Base-by-base conservation (phyloP, 345 rosid species). In the Arabidopsis arenosa region DNA sequence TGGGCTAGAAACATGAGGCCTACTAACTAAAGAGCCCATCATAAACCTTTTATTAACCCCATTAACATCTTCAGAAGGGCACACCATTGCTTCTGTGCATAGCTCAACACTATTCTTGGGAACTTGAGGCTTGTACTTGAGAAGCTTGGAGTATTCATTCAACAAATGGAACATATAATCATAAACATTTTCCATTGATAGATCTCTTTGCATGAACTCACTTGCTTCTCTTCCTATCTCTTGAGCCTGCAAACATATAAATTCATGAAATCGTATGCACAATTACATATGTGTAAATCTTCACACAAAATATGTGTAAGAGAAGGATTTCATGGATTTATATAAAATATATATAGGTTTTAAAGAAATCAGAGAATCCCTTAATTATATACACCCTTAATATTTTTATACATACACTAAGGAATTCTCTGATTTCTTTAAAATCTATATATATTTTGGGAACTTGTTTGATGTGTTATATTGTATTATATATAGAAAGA, bases 151-250 rank as follows among this genome's bases (percentile, higher is more conserved):
- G 76, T 89, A 91, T 80, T 89, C 90, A 35, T 77, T 89, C 71
- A 91, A 71, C 71, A 85, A 63, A 74, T 89, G 97, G 69, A 82
- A 88, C 95, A 91, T 89, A 81, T 91, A 91, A 58, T 86, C 95
- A 39, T 89, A 87, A 14, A 87, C 87, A 59, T 82, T 62, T 9
- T 89, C 88, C 89, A 87, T 91, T 75, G 84, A 89, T 70, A 89
- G 28, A 28, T 86, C 85, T 60, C 85, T 84, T 47, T 77, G 78
- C 70, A 85, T 78, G 80, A 91, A 89, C 7, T 75, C 74, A 61
- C 90, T 86, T 14, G 88, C 89, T 8, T 70, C 91, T 65, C 76
- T 85, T 52, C 93, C 93, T 9, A 91, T 87, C 18, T 76, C 89
- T 4, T 80, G 83, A 47, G 92, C 94, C 93, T 90, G 66, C 56